These are phyloP conservation scores for Pugionium dolabratum DNA, from an alignment of 345 rosid species.

Conservation along the genomic window DNA sequence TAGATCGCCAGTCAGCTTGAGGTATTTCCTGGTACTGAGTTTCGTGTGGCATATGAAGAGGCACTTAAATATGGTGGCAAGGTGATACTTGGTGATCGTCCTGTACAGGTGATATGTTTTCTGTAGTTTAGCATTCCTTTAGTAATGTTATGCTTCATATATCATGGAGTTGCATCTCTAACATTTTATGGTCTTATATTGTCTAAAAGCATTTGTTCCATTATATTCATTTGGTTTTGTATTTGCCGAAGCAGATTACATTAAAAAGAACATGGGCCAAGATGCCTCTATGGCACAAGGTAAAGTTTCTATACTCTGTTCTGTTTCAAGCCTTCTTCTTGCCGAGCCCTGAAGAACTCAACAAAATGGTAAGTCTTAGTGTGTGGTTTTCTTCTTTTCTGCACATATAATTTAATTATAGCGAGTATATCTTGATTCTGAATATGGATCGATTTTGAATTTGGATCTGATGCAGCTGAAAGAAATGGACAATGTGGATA, in stretches of 20 bases:
- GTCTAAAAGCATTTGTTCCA: neutral
- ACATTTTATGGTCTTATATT: slow-evolving; percentile 5
- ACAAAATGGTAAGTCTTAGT: slow-evolving; percentile 67
- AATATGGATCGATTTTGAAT: neutral
- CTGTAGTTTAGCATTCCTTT: slow-evolving; percentile 17
- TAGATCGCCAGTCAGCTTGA: slow-evolving; percentile 93
- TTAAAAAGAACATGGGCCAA: slow-evolving; percentile 81
- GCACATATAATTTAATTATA: neutral
- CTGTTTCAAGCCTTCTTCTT: slow-evolving; percentile 90
- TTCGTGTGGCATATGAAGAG: slow-evolving; percentile 95
- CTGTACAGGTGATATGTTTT: slow-evolving; percentile 64
- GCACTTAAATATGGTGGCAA: slow-evolving; percentile 85
- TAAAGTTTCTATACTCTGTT: slow-evolving; percentile 66
- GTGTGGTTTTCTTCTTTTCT: neutral
- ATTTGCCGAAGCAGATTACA: slow-evolving; percentile 64
- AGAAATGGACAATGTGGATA: slow-evolving; percentile 91
- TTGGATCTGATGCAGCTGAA: slow-evolving; percentile 57
- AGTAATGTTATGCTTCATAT: slow-evolving; percentile 11
- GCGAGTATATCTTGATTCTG: slow-evolving; percentile 12
- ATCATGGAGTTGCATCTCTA: slow-evolving; percentile 16
- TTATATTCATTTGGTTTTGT: slow-evolving; percentile 25
- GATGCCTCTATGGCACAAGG: slow-evolving; percentile 96
- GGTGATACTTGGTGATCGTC: slow-evolving; percentile 98
- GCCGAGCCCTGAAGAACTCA: slow-evolving; percentile 83
- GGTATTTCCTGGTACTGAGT: slow-evolving; percentile 94